Percentiles rank a stretch among this genome's conserved stretches.
Conservation (phyloP, 768 basidiomycete genomes). For the Gymnopilus junonius region DNA sequence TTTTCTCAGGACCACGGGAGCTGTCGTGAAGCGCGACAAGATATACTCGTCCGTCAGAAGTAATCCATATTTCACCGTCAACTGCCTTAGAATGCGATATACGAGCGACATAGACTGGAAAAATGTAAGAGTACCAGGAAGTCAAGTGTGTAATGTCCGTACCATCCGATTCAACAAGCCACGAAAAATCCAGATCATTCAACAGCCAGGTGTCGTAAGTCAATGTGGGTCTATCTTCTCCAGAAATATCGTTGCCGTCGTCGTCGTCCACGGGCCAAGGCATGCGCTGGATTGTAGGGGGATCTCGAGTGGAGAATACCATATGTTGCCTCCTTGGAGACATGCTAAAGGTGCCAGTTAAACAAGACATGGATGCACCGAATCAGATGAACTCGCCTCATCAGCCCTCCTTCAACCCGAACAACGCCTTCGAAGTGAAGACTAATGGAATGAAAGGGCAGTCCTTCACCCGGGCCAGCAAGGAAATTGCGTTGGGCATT, state of each 20-base stretch:
- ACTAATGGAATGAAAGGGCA: conserved; percentile 67
- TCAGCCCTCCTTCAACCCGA: conserved; percentile 72
- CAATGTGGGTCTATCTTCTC: conserved; percentile 35
- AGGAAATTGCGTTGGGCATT: conserved; percentile 71
- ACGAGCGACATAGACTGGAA: conserved; percentile 63
- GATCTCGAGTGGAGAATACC: conserved; percentile 73
- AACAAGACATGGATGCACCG: background rate
- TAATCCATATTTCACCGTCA: conserved; percentile 81
- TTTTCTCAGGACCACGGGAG: conserved; percentile 22
- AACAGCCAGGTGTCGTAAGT: conserved; percentile 58
- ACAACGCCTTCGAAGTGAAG: conserved; percentile 84
- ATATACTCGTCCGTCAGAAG: conserved; percentile 84
- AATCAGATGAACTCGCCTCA: conserved; percentile 51
- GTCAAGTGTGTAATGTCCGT: conserved; percentile 15
- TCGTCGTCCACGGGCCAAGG: conserved; percentile 72
- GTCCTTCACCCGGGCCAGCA: conserved; percentile 80
- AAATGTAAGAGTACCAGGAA: background rate
- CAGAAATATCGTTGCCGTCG: conserved; percentile 34
- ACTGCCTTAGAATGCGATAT: conserved; percentile 63
- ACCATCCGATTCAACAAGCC: conserved; percentile 81
- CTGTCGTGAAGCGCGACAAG: conserved; percentile 67
- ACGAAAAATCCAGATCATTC: conserved; percentile 61
- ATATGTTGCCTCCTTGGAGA: conserved; percentile 75
- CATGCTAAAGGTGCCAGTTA: conserved; percentile 49
- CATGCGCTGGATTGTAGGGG: conserved; percentile 80